Base-by-base conservation (phyloP, 2,329 filamentous ascomycete species). In the Karstenula rhodostoma region DNA sequence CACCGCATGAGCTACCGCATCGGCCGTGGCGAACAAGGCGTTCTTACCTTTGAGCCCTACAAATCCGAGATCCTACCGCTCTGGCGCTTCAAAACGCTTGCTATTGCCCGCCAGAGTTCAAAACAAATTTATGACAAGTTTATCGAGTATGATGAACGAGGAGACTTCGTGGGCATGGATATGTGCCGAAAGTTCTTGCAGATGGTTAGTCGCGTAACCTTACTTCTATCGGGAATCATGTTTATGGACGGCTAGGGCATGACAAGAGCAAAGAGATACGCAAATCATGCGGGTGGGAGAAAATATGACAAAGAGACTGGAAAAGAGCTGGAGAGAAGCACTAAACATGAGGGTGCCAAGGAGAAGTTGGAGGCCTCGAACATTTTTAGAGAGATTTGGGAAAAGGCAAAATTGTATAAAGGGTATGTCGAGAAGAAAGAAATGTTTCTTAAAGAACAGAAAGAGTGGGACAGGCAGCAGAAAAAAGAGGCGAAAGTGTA, bases 151-250 rank as follows among this genome's bases (percentile, higher is more conserved):
- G 77, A 84, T n/a, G 68, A 71, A 1, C 67, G 78, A 7, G 77
- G 76, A 3, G 87, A 89, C 70, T 87, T 89, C 58, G 84, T 89
- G 0, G 87, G 87, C 12, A 87, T 87, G 79, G 87, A 89, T 58
- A 89, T 89, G 86, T 76, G 81, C 19, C 78, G 86, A 27, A 89
- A 89, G 67, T 89, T 88, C 65, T 80, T 89, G 7, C 86, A 89
- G 72, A 89, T 89, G 87, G 83, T 70, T 44, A 10, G 58, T 48
- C 44, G 10, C 23, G 15, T 29, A 13, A 1, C 8, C 9, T 12
- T 6, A 25, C n/a, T 48, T 57, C 6, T 10, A 15, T 32, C 27
- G 6, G 40, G 3, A 2, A 10, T 17, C 13, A 7, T 19, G 7
- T 23, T 58, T 4, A 52, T 46, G 17, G 13, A 29, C 4, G 27